Percentiles rank a stretch among this genome's conserved stretches.
Evolutionary conservation across 306 rosid genomes (phyloP).

Genomic region (Inga laurina): DNA sequence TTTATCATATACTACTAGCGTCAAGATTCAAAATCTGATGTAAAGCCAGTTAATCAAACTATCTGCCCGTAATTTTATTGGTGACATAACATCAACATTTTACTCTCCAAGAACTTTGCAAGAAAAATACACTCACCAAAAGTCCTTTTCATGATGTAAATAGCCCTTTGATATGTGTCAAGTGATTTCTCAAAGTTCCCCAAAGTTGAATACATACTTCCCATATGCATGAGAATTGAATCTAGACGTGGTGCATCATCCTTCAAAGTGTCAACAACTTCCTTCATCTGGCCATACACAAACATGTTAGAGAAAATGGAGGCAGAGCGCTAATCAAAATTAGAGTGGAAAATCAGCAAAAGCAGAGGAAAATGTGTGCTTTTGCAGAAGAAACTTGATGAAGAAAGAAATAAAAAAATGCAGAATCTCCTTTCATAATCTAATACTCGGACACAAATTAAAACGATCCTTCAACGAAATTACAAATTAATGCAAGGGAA

Average conservation of each 20-base stretch:
- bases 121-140: constrained; percentile 52
- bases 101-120: constrained; percentile 1
- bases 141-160: constrained; percentile 62
- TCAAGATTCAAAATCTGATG: neutral
- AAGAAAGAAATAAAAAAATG: neutral
- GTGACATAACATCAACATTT: constrained; percentile 16
- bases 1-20: neutral
- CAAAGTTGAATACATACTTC: constrained; percentile 77
- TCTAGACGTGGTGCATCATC: constrained; percentile 67
- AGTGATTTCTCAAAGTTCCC: constrained; percentile 64
- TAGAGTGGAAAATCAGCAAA: neutral
- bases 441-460: neutral
- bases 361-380: constrained; percentile 19
- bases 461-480: constrained; percentile 12
- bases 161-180: constrained; percentile 66
- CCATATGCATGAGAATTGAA: constrained; percentile 91
- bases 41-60: constrained; percentile 18
- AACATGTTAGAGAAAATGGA: constrained; percentile 30
- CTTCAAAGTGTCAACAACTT: constrained; percentile 64
- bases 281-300: constrained; percentile 65
- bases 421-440: neutral
- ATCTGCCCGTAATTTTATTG: neutral
- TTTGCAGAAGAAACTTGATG: neutral
- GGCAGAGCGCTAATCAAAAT: neutral
- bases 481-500: constrained; percentile 11